A percentile compares a stretch with the other conserved stretches of the same genome.
Conservation (phyloP, 768 basidiomycete genomes). For the Pulveroboletus sp. region DNA sequence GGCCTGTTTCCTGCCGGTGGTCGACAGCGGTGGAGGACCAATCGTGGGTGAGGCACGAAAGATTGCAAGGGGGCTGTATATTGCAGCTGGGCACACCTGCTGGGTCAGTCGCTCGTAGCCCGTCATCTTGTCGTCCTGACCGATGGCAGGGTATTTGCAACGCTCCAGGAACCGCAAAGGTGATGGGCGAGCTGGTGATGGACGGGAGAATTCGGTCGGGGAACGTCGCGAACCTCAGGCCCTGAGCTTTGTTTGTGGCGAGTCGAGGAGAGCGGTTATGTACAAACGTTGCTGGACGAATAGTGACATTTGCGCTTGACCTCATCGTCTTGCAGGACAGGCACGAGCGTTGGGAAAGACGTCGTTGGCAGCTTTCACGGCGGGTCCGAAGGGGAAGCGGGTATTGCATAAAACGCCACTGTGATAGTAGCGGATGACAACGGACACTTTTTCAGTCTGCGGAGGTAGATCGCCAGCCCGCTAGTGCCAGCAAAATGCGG, state of each 20-base stretch:
- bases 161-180: slow-evolving; percentile 78
- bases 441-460: slow-evolving; percentile 4
- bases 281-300: no score
- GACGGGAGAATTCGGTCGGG: no score
- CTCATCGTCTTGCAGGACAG: no score
- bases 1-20: slow-evolving; percentile 77
- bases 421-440: no score
- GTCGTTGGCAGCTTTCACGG: no score
- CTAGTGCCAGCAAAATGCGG: not conserved
- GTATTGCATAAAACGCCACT: no score
- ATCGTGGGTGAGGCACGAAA: slow-evolving; percentile 60
- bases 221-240: no score
- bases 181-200: slow-evolving; percentile 66
- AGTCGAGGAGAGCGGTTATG: no score
- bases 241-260: no score
- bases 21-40: slow-evolving; percentile 53
- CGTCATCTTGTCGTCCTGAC: slow-evolving; percentile 4
- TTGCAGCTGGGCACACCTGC: slow-evolving; percentile 77
- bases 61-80: slow-evolving; percentile 57
- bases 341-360: no score
- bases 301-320: no score
- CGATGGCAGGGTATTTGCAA: slow-evolving; percentile 64
- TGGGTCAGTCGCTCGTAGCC: slow-evolving; percentile 50
- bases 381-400: no score
- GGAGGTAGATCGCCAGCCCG: slow-evolving; percentile 17